A percentile compares a stretch with the other conserved stretches of the same genome.
Evolutionary conservation across 78 protist species (phyloP).

Genomic region (Goniomonas avonlea): DNA sequence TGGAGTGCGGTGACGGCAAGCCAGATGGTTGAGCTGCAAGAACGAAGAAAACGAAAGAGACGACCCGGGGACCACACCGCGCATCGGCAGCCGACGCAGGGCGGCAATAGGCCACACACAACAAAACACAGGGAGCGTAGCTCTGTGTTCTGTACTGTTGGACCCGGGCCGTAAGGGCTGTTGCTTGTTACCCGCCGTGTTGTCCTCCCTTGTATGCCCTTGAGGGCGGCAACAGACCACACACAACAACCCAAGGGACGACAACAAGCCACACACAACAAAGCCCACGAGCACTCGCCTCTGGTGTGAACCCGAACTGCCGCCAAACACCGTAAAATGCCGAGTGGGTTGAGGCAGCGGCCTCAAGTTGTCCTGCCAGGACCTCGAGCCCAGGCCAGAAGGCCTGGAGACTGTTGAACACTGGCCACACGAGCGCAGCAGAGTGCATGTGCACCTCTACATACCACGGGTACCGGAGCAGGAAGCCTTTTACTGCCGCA

Average conservation of each 20-base stretch:
- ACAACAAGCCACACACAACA: too few relatives aligned
- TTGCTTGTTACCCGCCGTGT: neutral
- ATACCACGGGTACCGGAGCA: conserved; percentile 1
- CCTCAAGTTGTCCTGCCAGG: neutral
- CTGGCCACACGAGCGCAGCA: neutral
- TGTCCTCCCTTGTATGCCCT: too few relatives aligned
- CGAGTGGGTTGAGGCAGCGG: neutral
- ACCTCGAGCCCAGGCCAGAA: conserved; percentile 20
- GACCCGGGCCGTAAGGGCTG: neutral
- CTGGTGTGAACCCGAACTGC: too few relatives aligned
- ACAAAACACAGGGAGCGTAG: too few relatives aligned
- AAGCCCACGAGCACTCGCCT: too few relatives aligned
- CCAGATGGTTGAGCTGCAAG: neutral
- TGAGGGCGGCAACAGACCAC: too few relatives aligned
- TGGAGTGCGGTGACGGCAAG: too few relatives aligned
- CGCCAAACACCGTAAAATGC: conserved; percentile 18
- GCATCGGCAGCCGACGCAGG: too few relatives aligned
- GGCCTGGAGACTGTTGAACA: conserved; percentile 12
- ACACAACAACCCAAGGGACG: too few relatives aligned
- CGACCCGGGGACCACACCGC: too few relatives aligned
- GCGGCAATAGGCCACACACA: too few relatives aligned
- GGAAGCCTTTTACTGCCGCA: neutral
- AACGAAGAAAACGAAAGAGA: neutral
- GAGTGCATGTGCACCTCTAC: conserved; percentile 8
- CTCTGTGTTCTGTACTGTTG: too few relatives aligned